Evolutionary conservation across 805 yeast genomes (phyloP).

Genomic region (Saccharomyces cerevisiae): DNA sequence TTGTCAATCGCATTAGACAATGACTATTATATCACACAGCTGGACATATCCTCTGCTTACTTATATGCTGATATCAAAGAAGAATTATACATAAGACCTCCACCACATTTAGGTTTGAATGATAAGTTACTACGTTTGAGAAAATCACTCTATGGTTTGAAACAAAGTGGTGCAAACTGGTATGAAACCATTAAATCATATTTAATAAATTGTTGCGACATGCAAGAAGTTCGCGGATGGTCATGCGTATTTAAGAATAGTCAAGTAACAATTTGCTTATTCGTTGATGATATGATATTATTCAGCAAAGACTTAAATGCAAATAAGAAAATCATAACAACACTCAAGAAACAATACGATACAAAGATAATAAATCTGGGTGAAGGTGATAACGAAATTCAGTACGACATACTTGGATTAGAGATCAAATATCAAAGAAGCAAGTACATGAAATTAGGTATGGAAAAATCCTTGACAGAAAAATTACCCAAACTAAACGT

Average conservation of each 20-base stretch:
- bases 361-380: slow-evolving; percentile 10
- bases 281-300: slow-evolving; percentile 13
- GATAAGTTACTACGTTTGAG: slow-evolving; percentile 4
- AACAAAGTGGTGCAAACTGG: slow-evolving; percentile 2
- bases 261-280: slow-evolving; percentile 4
- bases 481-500: slow-evolving; percentile 4
- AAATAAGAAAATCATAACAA: neutral
- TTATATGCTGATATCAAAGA: slow-evolving; percentile 4
- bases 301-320: slow-evolving; percentile 1
- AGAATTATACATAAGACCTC: slow-evolving; percentile 4
- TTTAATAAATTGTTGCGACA: neutral
- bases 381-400: slow-evolving; percentile 1
- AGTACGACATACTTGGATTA: slow-evolving; percentile 12
- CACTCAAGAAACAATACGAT: slow-evolving; percentile 5
- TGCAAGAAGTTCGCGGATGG: slow-evolving; percentile 7
- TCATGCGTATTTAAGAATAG: slow-evolving; percentile 8
- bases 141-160: slow-evolving; percentile 5
- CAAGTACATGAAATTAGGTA: slow-evolving; percentile 7
- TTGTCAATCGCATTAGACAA: slow-evolving; percentile 4
- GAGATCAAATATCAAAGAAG: slow-evolving; percentile 6
- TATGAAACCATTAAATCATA: slow-evolving; percentile 3
- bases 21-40: slow-evolving; percentile 2
- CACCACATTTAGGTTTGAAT: slow-evolving; percentile 4
- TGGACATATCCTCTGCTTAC: slow-evolving; percentile 5
- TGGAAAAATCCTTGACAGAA: slow-evolving; percentile 6